These are phyloP conservation scores for Fusarium redolens DNA, from an alignment of 2,329 filamentous ascomycete genomes.

Conservation along the genomic window DNA sequence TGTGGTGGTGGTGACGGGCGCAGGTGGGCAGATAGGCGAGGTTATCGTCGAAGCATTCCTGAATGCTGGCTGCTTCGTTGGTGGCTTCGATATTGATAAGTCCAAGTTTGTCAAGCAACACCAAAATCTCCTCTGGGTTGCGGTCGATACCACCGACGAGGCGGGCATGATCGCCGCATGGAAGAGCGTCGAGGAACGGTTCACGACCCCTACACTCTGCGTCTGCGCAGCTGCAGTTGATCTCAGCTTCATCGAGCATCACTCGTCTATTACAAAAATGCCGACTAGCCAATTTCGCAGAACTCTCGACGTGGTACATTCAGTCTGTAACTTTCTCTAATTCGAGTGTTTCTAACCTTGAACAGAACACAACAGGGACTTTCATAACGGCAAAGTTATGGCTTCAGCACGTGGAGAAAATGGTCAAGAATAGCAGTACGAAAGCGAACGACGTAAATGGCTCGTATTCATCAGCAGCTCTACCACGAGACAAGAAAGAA, in stretches of 20 bases:
- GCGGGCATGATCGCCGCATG: rapidly evolving
- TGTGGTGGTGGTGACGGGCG: rapidly evolving
- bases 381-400: background rate
- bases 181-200: background rate
- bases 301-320: background rate
- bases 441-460: background rate
- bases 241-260: background rate
- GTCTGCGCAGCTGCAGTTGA: background rate
- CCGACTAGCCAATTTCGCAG: background rate
- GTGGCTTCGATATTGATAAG: background rate
- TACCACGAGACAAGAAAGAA: rapidly evolving
- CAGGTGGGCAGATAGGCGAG: background rate
- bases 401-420: background rate
- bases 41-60: background rate
- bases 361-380: background rate
- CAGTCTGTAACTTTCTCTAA: rapidly evolving
- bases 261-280: background rate
- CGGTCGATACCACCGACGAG: background rate
- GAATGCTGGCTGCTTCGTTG: background rate
- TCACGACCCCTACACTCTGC: rapidly evolving
- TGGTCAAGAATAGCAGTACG: rapidly evolving
- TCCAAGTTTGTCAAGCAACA: background rate
- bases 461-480: rapidly evolving
- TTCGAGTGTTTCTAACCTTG: rapidly evolving
- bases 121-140: background rate